phyloP scores from a whole-genome alignment of 495 filamentous ascomycete species.

The Podospora tetraspora region DNA sequence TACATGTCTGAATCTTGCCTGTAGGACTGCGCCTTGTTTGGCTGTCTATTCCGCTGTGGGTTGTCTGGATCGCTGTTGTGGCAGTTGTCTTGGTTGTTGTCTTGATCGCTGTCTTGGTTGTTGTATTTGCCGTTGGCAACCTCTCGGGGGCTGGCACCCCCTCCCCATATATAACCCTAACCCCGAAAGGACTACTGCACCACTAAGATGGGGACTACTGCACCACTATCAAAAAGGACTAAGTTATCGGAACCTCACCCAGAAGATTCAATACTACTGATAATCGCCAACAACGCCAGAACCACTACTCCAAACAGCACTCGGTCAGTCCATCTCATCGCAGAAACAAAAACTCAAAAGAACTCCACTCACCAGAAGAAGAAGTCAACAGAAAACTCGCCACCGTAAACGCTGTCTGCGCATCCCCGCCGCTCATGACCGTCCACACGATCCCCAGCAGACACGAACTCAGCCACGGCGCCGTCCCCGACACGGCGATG shows the following conservation, averaged over 20 bases:
- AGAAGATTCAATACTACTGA: slow-evolving; percentile 3
- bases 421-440: slow-evolving; percentile 2
- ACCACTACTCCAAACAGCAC: neutral
- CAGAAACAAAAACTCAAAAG: neutral
- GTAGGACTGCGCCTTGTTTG: too few relatives aligned
- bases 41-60: too few relatives aligned
- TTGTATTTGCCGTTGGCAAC: too few relatives aligned
- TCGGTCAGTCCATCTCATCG: neutral
- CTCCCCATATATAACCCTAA: too few relatives aligned
- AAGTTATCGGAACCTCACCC: neutral
- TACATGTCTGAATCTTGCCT: too few relatives aligned
- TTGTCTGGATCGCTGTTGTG: too few relatives aligned
- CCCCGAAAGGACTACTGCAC: too few relatives aligned
- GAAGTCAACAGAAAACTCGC: slow-evolving; percentile 7
- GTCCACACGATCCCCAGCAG: slow-evolving; percentile 4
- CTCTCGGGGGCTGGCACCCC: too few relatives aligned
- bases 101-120: too few relatives aligned
- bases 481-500: slow-evolving; percentile 5
- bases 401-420: slow-evolving; percentile 9
- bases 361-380: neutral
- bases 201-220: too few relatives aligned
- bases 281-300: slow-evolving; percentile 6
- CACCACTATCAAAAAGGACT: too few relatives aligned
- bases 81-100: too few relatives aligned
- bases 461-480: slow-evolving; percentile 4